A percentile compares a stretch with the other conserved stretches of the same genome.
Conservation (phyloP, 2,329 filamentous ascomycete species). For the Neonectria magnoliae region DNA sequence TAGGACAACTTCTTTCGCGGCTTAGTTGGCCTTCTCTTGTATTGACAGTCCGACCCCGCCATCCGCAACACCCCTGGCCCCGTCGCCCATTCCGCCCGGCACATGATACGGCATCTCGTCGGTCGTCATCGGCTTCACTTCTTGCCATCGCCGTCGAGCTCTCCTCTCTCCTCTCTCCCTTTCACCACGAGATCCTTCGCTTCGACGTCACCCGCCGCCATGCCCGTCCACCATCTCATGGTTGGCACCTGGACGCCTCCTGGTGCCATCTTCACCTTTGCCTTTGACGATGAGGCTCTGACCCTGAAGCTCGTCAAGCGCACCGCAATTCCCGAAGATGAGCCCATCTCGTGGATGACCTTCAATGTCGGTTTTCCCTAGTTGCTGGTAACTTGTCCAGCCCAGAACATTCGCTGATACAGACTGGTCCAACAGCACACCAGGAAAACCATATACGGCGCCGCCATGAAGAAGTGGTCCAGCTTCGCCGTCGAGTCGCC, state of each 20-base stretch:
- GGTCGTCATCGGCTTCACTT: constrained; percentile 19
- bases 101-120: constrained; percentile 25
- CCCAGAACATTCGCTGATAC: constrained; percentile 1
- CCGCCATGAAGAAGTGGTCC: constrained; percentile 94
- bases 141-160: not conserved
- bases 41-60: not conserved
- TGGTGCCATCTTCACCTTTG: constrained; percentile 88
- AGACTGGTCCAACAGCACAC: constrained; percentile 67
- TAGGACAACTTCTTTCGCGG: not conserved
- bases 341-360: constrained; percentile 94
- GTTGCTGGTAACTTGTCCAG: too few relatives aligned
- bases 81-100: constrained; percentile 8
- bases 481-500: constrained; percentile 81
- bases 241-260: constrained; percentile 91
- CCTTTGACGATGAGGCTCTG: constrained; percentile 84
- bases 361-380: constrained; percentile 77
- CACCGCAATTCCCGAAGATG: constrained; percentile 81
- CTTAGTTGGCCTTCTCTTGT: not conserved
- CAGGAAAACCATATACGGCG: constrained; percentile 87
- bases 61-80: not conserved
- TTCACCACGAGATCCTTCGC: constrained; percentile 21
- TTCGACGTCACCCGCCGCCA: constrained; percentile 52
- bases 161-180: not conserved
- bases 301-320: constrained; percentile 80
- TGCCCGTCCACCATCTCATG: constrained; percentile 89